Conservation (phyloP, 2,329 filamentous ascomycete genomes). For the Endoconidiophora laricicola region DNA sequence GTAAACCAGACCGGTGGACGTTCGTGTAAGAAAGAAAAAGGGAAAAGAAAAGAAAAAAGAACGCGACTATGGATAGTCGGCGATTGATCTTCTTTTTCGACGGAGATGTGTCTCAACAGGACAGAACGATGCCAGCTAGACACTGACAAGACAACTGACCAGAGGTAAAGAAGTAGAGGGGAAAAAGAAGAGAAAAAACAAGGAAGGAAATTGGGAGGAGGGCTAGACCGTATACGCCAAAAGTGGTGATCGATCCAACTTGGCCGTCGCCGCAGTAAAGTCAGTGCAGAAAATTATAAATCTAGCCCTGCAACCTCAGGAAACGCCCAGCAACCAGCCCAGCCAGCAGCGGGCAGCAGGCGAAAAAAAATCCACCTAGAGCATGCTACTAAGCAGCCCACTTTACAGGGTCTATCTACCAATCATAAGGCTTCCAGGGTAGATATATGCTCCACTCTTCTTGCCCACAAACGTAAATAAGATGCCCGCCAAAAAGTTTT, state of each 20-base stretch:
- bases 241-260: background rate
- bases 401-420: background rate
- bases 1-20: slow-evolving; percentile 1
- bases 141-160: slow-evolving; percentile 14
- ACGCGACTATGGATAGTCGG: slow-evolving; percentile 9
- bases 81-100: slow-evolving; percentile 8
- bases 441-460: background rate
- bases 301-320: background rate
- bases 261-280: background rate
- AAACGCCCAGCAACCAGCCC: slow-evolving; percentile 1
- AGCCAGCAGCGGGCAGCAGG: background rate
- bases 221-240: background rate
- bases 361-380: background rate
- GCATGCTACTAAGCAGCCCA: background rate
- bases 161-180: slow-evolving; percentile 9
- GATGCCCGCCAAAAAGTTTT: no score
- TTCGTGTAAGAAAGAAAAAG: background rate
- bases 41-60: slow-evolving; percentile 7
- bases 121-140: slow-evolving; percentile 13
- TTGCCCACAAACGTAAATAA: no score
- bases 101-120: slow-evolving; percentile 12
- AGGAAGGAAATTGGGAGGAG: slow-evolving; percentile 6
- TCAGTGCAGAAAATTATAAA: background rate
- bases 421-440: background rate
- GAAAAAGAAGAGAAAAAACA: slow-evolving; percentile 12